Evolutionary conservation across 169 alveolate genomes (phyloP), one percentile per base, ranked within the genome.

Genomic region (Plasmodium sp.): DNA sequence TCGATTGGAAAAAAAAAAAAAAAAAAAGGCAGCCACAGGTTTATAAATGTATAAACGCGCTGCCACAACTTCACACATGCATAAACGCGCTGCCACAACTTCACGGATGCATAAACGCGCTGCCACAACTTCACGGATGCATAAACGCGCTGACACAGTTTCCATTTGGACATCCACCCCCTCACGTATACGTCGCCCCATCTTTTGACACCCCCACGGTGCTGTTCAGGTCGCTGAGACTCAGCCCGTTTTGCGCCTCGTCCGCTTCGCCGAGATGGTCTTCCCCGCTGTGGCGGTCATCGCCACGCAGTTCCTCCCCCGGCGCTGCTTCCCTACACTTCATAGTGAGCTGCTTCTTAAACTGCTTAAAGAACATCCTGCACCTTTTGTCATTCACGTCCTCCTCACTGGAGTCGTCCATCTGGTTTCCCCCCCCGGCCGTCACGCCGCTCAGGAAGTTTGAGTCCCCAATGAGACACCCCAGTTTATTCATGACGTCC

Each of bases 301-400:
- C 43, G 6, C 14, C 7, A 31, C 43, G 56, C 0, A 62, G 16
- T n/a, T 62, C 83, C 27, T 51, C 80, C 34, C 72, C 71, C 4
- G 18, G 22, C 16, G 81, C 48, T 3, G 33, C 72, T 34, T 67
- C 58, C 33, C n/a, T 56, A 58, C 72, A 90, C 39, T 90, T 90
- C 73, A 90, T 80, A 51, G 82, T 90, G 43, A 90, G 71, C 43
- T 90, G 71, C 33, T 88, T 88, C 72, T 90, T 90, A 80, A 90
- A 54, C 9, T 90, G 74, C 73, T 90, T 90, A 71, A 90, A 90
- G 82, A 90, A 90, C 51, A 80, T 36, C 34, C 83, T 90, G 27
- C 94, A 90, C 33, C 73, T 31, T 45, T 90, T 90, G 51, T 90
- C 91, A 90, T 90, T 79, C 22, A 58, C 36, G 72, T 90, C 83